These are phyloP conservation scores for Kwoniella mangroviensis DNA, from an alignment of 768 basidiomycete species.

Conservation along the genomic window DNA sequence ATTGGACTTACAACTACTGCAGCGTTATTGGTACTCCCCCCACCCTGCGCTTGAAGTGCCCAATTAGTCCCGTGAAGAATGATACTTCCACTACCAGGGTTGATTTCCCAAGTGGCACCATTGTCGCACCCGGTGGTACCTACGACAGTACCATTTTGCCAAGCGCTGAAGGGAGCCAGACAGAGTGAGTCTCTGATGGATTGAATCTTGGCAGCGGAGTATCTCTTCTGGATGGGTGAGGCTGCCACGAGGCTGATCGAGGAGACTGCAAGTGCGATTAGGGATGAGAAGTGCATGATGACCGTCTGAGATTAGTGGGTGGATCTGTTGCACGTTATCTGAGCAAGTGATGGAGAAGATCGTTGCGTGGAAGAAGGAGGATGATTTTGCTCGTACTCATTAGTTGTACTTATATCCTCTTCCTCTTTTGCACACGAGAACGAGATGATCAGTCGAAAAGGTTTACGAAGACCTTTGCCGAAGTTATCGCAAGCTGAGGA, in stretches of 20 bases:
- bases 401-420: too few species aligned
- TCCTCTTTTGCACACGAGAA: too few species aligned
- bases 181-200: background rate
- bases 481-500: too few species aligned
- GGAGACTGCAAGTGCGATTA: slow-evolving; percentile 1
- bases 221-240: slow-evolving; percentile 13
- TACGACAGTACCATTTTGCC: slow-evolving; percentile 4
- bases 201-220: slow-evolving; percentile 5
- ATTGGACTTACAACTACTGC: slow-evolving; percentile 16
- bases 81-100: slow-evolving; percentile 13
- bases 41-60: slow-evolving; percentile 22
- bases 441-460: too few species aligned
- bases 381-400: background rate
- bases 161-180: slow-evolving; percentile 9
- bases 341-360: background rate
- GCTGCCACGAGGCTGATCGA: background rate
- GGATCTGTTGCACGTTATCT: too few species aligned
- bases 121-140: slow-evolving; percentile 2
- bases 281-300: slow-evolving; percentile 7
- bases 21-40: slow-evolving; percentile 12
- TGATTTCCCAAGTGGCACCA: slow-evolving; percentile 22
- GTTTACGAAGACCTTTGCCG: too few species aligned
- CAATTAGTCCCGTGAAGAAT: slow-evolving; percentile 22
- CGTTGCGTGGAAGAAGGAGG: background rate
- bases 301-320: too few species aligned